Conservation (phyloP, 768 basidiomycete genomes). For the Mycena galericulata region DNA sequence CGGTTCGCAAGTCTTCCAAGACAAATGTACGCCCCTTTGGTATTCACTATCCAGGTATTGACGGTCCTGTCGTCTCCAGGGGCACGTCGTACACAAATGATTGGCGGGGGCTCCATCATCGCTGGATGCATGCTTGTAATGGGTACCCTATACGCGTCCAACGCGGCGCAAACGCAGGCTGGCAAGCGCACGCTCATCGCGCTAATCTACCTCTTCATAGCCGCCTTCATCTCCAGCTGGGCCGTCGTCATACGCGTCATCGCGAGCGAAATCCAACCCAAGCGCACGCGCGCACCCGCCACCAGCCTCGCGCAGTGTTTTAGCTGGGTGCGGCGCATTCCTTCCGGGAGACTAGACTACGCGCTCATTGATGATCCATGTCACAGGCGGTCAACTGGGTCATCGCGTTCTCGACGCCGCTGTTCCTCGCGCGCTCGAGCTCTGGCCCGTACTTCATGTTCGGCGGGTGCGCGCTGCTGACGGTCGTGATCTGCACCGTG, state of each 20-base stretch:
- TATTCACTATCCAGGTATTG: neutral
- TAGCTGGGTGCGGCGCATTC: constrained; percentile 49
- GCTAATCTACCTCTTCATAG: constrained; percentile 60
- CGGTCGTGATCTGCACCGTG: constrained; percentile 51
- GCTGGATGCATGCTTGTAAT: constrained; percentile 54
- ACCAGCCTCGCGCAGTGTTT: constrained; percentile 54
- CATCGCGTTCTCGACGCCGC: constrained; percentile 59
- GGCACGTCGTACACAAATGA: constrained; percentile 51
- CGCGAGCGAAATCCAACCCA: constrained; percentile 61
- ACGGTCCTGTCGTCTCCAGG: constrained; percentile 12
- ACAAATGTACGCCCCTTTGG: constrained; percentile 46
- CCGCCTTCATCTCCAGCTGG: constrained; percentile 58
- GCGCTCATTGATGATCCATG: neutral
- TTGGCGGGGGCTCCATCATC: constrained; percentile 57
- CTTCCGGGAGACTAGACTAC: too few species aligned
- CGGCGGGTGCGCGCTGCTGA: constrained; percentile 50
- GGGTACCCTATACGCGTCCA: constrained; percentile 56
- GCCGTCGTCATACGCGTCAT: constrained; percentile 56
- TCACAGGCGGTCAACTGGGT: constrained; percentile 53
- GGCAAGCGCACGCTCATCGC: constrained; percentile 57
- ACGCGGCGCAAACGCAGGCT: constrained; percentile 42
- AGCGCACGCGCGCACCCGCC: constrained; percentile 56
- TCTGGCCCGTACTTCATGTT: constrained; percentile 64
- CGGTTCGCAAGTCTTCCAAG: constrained; percentile 51
- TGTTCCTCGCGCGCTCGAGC: constrained; percentile 57